Conservation (phyloP, 2,329 filamentous ascomycete species). For the Diaporthe vexans region DNA sequence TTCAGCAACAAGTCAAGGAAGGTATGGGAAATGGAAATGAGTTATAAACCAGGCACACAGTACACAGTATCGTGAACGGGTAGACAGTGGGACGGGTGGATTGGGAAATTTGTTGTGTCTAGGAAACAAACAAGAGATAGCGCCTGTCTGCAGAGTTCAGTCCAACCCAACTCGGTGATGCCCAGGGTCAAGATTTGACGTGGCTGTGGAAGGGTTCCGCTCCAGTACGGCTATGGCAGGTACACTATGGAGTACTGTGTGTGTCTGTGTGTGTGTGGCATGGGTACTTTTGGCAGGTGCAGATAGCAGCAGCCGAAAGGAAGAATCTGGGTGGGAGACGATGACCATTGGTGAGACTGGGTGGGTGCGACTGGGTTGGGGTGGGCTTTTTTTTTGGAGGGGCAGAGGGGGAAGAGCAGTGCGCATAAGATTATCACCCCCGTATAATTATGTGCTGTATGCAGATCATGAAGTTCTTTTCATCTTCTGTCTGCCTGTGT, state of each 20-base stretch:
- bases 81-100: constrained; percentile 13
- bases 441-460: not conserved
- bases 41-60: not conserved
- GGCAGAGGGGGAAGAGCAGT: not conserved
- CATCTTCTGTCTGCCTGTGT: too few species aligned
- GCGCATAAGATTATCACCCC: constrained; percentile 13
- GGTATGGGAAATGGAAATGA: not conserved
- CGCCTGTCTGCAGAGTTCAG: not conserved
- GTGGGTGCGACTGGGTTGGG: not conserved
- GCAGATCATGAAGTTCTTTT: not conserved
- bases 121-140: constrained; percentile 15
- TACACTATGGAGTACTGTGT: not conserved
- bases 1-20: not conserved
- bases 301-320: constrained; percentile 11
- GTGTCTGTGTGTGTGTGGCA: not conserved
- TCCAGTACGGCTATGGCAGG: not conserved
- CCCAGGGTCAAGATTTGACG: constrained; percentile 27
- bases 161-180: not conserved
- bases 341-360: not conserved
- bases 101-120: constrained; percentile 26
- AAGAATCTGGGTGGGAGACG: constrained; percentile 5
- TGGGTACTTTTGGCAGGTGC: constrained; percentile 2
- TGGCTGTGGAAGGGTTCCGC: constrained; percentile 31
- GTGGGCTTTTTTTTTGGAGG: constrained; percentile 10
- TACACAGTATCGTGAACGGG: constrained; percentile 5